Evolutionary conservation across 2,329 filamentous ascomycete species (phyloP).

Genomic region (Cladosporium sp.): DNA sequence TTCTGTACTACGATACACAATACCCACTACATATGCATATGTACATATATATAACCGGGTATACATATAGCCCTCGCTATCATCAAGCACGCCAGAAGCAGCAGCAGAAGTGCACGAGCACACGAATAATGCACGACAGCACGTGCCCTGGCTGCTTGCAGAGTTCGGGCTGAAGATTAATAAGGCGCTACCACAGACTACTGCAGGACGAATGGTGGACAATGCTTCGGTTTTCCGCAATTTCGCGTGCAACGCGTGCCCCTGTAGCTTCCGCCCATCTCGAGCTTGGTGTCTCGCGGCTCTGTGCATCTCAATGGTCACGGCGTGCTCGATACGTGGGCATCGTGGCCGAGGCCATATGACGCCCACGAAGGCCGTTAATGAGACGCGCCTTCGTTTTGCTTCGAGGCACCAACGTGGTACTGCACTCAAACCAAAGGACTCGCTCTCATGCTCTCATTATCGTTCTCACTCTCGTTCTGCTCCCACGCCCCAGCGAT

Average conservation of each 20-base stretch:
- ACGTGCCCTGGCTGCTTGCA: background rate
- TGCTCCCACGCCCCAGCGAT: background rate
- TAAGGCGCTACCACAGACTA: constrained; percentile 5
- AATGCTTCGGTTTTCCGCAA: background rate
- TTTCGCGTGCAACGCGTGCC: constrained; percentile 16
- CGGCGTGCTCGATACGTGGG: background rate
- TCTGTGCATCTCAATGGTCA: constrained; percentile 8
- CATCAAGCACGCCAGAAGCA: background rate
- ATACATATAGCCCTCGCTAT: background rate
- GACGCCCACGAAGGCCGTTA: constrained; percentile 5
- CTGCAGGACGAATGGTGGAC: constrained; percentile 6
- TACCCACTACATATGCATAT: background rate
- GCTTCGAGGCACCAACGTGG: background rate
- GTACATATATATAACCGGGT: background rate
- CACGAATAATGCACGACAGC: too few species aligned
- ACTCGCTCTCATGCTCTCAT: background rate
- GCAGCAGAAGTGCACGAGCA: too few species aligned
- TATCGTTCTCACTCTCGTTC: background rate
- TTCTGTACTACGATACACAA: background rate
- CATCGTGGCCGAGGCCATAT: constrained; percentile 17
- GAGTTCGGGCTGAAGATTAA: background rate
- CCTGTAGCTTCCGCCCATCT: background rate
- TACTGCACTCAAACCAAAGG: constrained; percentile 10
- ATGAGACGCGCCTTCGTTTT: constrained; percentile 15
- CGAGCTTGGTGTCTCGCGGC: constrained; percentile 14